Conservation (phyloP, 768 basidiomycete species). For the Paxillus ammoniavirescens region DNA sequence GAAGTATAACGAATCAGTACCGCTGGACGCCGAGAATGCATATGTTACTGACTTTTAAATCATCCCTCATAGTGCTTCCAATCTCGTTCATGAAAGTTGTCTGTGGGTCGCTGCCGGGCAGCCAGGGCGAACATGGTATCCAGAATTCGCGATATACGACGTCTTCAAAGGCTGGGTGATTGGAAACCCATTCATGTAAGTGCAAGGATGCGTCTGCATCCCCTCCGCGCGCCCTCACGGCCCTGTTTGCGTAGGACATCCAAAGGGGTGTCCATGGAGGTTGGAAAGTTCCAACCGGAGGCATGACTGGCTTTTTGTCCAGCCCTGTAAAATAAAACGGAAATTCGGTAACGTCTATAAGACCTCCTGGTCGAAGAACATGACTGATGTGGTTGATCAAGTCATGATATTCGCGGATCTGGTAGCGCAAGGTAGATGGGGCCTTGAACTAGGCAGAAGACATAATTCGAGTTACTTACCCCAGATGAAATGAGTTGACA, state of each 20-base stretch:
- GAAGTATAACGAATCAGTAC: neutral
- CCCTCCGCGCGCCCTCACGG: slow-evolving; percentile 58
- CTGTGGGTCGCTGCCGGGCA: slow-evolving; percentile 20
- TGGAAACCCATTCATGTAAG: slow-evolving; percentile 51
- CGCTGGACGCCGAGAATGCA: neutral
- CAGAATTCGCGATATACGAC: slow-evolving; percentile 58
- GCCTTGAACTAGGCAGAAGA: slow-evolving; percentile 10
- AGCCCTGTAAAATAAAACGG: slow-evolving; percentile 63
- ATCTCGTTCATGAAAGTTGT: slow-evolving; percentile 39
- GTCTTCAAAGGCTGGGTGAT: slow-evolving; percentile 58
- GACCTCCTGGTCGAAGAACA: slow-evolving; percentile 68
- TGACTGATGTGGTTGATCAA: slow-evolving; percentile 67
- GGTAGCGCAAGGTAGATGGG: slow-evolving; percentile 13
- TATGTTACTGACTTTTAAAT: slow-evolving; percentile 45
- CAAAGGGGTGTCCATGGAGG: slow-evolving; percentile 63
- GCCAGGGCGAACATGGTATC: slow-evolving; percentile 59
- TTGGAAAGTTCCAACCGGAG: slow-evolving; percentile 40
- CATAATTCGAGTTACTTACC: slow-evolving; percentile 42
- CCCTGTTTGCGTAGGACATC: slow-evolving; percentile 53
- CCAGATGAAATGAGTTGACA: slow-evolving; percentile 70
- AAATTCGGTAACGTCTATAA: slow-evolving; percentile 66
- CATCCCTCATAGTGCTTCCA: slow-evolving; percentile 52
- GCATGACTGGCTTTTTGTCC: slow-evolving; percentile 44
- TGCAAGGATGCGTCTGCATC: slow-evolving; percentile 60
- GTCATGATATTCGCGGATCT: slow-evolving; percentile 68